These are phyloP conservation scores for Lepidium africanum DNA, from an alignment of 345 rosid species.

Conservation along the genomic window DNA sequence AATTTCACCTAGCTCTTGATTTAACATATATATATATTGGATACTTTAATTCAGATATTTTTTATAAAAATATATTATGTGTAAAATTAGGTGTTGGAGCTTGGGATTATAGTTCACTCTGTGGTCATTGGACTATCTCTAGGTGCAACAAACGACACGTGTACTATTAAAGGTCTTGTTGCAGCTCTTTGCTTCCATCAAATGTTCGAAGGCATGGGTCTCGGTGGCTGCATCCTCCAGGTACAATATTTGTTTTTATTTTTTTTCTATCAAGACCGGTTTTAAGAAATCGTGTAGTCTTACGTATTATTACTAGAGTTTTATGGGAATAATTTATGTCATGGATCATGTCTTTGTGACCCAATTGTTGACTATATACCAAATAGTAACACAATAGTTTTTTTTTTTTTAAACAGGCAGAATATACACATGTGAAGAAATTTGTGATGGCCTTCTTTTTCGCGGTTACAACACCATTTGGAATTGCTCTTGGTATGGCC, in stretches of 20 bases:
- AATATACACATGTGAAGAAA: constrained; percentile 39
- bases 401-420: too few relatives aligned
- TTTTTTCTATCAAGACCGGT: not conserved
- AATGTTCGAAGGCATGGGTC: constrained; percentile 84
- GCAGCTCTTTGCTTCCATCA: constrained; percentile 86
- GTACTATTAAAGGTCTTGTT: constrained; percentile 55
- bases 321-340: too few relatives aligned
- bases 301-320: too few relatives aligned
- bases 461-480: constrained; percentile 57
- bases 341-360: too few relatives aligned
- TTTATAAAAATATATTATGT: not conserved
- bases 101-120: constrained; percentile 67
- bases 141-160: constrained; percentile 62
- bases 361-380: too few relatives aligned
- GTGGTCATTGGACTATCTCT: constrained; percentile 61
- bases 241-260: constrained; percentile 13
- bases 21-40: not conserved
- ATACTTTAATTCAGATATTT: not conserved
- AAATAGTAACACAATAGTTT: too few relatives aligned
- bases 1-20: not conserved
- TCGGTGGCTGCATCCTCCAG: constrained; percentile 74
- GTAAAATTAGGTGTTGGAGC: constrained; percentile 40
- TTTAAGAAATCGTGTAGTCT: too few relatives aligned
- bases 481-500: constrained; percentile 49
- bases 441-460: constrained; percentile 53